These are phyloP conservation scores for Hysterium pulicare DNA, from an alignment of 2,329 filamentous ascomycete species.

Conservation along the genomic window DNA sequence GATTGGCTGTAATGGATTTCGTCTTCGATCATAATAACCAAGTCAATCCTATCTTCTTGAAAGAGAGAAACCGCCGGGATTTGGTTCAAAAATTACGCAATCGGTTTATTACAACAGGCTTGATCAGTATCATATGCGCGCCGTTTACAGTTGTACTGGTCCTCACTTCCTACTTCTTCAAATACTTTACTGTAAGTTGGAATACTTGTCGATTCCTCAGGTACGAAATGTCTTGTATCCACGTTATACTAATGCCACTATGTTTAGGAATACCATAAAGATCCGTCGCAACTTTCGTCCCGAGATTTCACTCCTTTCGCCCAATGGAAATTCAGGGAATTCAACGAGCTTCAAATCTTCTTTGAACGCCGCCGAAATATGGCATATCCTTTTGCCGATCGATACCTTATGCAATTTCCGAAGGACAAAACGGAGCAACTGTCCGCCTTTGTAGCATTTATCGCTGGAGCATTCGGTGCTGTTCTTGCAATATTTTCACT, in stretches of 20 bases:
- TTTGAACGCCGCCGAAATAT: conserved; percentile 88
- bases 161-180: conserved; percentile 86
- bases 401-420: conserved; percentile 93
- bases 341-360: conserved; percentile 91
- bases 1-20: conserved; percentile 87
- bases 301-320: conserved; percentile 89
- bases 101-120: conserved; percentile 76
- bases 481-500: conserved; percentile 80
- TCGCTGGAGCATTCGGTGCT: conserved; percentile 80
- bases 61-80: conserved; percentile 72
- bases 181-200: conserved; percentile 76
- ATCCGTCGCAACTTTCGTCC: conserved; percentile 80
- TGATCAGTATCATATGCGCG: conserved; percentile 82
- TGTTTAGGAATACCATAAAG: conserved; percentile 83
- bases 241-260: conserved; percentile 4
- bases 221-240: neutral
- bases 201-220: neutral
- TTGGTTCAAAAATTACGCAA: conserved; percentile 74
- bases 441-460: conserved; percentile 79
- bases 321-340: conserved; percentile 97
- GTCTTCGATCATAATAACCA: conserved; percentile 81
- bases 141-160: conserved; percentile 87
- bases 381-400: conserved; percentile 88
- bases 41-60: conserved; percentile 80
- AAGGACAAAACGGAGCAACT: conserved; percentile 89